A percentile compares a stretch with the other conserved stretches of the same genome.
phyloP scores from a whole-genome alignment of 2,329 filamentous ascomycete species.

The Hypoxylon sp. region DNA sequence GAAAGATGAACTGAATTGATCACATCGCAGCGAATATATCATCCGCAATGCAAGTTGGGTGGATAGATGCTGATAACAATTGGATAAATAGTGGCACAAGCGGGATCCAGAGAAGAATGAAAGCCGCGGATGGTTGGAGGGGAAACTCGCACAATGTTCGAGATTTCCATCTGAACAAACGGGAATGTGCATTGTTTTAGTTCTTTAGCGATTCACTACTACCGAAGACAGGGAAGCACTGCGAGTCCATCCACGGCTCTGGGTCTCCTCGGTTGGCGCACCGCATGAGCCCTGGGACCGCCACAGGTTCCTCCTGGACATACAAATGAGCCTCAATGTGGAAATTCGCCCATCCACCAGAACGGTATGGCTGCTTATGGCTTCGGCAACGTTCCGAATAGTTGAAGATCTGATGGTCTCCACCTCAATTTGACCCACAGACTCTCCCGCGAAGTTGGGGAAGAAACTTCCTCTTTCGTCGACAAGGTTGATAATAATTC shows the following conservation, averaged over 20 bases:
- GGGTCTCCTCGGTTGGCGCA: constrained; percentile 49
- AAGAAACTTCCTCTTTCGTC: constrained; percentile 21
- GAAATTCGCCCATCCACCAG: constrained; percentile 40
- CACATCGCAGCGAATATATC: constrained; percentile 19
- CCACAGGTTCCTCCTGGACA: constrained; percentile 37
- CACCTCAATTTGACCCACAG: constrained; percentile 41
- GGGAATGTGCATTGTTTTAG: constrained; percentile 35
- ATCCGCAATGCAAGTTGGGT: neutral
- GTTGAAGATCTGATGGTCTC: constrained; percentile 41
- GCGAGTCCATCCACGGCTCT: constrained; percentile 47
- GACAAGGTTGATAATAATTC: constrained; percentile 22
- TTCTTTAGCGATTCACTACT: constrained; percentile 27
- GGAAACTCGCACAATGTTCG: constrained; percentile 4
- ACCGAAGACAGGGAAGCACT: constrained; percentile 34
- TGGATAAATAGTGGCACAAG: constrained; percentile 21
- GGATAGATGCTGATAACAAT: constrained; percentile 23
- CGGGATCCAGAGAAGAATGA: constrained; percentile 8
- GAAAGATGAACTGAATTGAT: constrained; percentile 28
- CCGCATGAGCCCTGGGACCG: constrained; percentile 46
- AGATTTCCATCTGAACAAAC: constrained; percentile 19
- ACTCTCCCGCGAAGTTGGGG: constrained; percentile 18
- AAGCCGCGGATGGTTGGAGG: neutral
- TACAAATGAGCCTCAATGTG: constrained; percentile 48
- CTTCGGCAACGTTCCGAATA: constrained; percentile 49
- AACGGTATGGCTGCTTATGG: constrained; percentile 52